Evolutionary conservation across 1,284 basidiomycete genomes (phyloP).

Genomic region (Laetiporus sulphureus): DNA sequence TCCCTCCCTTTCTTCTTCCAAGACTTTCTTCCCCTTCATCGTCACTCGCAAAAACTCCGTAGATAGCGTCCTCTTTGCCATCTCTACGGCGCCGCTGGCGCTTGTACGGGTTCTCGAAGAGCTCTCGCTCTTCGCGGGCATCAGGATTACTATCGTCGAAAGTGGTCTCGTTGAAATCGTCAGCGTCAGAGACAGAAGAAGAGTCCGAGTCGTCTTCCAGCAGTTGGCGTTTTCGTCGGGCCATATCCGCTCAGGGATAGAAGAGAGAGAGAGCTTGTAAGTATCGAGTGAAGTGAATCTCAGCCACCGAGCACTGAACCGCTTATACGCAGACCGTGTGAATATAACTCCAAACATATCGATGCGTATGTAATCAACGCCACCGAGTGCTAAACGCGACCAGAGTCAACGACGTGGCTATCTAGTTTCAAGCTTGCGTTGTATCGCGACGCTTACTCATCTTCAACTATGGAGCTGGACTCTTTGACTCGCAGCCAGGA

Average conservation of each 20-base stretch:
- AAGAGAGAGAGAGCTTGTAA: neutral
- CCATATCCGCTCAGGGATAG: no score
- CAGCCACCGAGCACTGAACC: no score
- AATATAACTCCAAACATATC: no score
- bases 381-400: no score
- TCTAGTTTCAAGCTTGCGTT: no score
- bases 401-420: no score
- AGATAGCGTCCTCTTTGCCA: slow-evolving; percentile 72
- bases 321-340: no score
- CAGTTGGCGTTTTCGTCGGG: slow-evolving; percentile 71
- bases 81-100: slow-evolving; percentile 57
- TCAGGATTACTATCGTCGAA: slow-evolving; percentile 57
- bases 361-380: no score
- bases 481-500: no score
- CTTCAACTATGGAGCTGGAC: no score
- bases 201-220: slow-evolving; percentile 70
- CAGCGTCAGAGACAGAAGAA: slow-evolving; percentile 45
- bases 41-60: slow-evolving; percentile 80
- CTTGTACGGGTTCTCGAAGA: slow-evolving; percentile 78
- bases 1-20: slow-evolving; percentile 19
- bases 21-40: slow-evolving; percentile 48
- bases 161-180: slow-evolving; percentile 34
- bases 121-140: slow-evolving; percentile 66
- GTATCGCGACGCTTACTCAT: no score
- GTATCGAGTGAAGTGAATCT: no score